phyloP scores from a whole-genome alignment of 2,329 filamentous ascomycete genomes.

The Pseudogymnoascus sp. region DNA sequence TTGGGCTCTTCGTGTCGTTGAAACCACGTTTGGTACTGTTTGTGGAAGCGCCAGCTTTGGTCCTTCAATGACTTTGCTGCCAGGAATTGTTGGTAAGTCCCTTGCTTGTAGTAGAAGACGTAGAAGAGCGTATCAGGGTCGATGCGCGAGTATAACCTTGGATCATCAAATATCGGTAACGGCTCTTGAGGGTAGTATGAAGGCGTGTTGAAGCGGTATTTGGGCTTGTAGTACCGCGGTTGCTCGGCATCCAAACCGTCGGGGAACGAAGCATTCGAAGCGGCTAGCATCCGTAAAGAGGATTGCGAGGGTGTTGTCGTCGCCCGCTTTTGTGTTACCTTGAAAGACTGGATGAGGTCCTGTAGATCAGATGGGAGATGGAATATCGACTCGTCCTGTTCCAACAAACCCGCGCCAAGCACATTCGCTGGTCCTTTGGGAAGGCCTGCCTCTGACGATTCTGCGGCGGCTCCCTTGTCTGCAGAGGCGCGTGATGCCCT shows the following conservation, averaged over 20 bases:
- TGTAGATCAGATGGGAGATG: slow-evolving; percentile 83
- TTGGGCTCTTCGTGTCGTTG: slow-evolving; percentile 98
- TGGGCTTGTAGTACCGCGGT: slow-evolving; percentile 75
- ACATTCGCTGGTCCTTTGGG: background rate
- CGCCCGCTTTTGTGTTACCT: slow-evolving; percentile 66
- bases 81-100: slow-evolving; percentile 89
- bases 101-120: slow-evolving; percentile 98
- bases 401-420: slow-evolving; percentile 15
- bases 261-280: slow-evolving; percentile 66
- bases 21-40: slow-evolving; percentile 99
- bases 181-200: slow-evolving; percentile 88
- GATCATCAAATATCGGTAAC: slow-evolving; percentile 85
- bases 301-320: slow-evolving; percentile 45
- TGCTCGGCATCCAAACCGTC: slow-evolving; percentile 71
- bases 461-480: slow-evolving; percentile 25
- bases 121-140: slow-evolving; percentile 97
- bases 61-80: slow-evolving; percentile 96
- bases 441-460: slow-evolving; percentile 31
- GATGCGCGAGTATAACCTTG: slow-evolving; percentile 75
- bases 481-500: slow-evolving; percentile 19
- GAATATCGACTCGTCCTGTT: slow-evolving; percentile 74
- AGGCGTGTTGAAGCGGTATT: slow-evolving; percentile 68
- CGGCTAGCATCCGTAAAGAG: slow-evolving; percentile 64
- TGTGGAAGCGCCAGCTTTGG: slow-evolving; percentile 98
- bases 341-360: slow-evolving; percentile 86